These are phyloP conservation scores for Suillus fuscotomentosus DNA, from an alignment of 768 basidiomycete species.

Conservation along the genomic window DNA sequence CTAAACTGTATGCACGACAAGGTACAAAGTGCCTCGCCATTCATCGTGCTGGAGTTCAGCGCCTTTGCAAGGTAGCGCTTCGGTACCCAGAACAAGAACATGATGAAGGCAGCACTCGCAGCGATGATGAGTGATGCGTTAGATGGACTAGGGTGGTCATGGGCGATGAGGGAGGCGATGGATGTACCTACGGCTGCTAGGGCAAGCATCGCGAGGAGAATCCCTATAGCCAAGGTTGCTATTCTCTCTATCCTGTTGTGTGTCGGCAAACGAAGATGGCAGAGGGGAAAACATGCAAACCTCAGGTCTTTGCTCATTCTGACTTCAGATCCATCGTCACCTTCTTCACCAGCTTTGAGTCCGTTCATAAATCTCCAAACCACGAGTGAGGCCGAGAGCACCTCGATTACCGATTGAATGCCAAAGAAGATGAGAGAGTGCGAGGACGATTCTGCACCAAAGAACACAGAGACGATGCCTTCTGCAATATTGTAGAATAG, in stretches of 20 bases:
- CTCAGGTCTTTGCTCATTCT: conserved; percentile 5
- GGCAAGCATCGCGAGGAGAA: conserved; percentile 35
- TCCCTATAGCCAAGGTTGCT: conserved; percentile 35
- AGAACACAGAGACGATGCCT: conserved; percentile 42
- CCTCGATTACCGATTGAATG: conserved; percentile 47
- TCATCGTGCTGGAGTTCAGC: conserved; percentile 43
- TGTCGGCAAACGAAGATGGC: background rate
- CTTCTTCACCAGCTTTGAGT: conserved; percentile 33
- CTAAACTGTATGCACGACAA: conserved; percentile 45
- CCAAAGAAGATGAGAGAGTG: conserved; percentile 48
- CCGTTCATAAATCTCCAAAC: conserved; percentile 42
- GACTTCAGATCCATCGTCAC: conserved; percentile 15
- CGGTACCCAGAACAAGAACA: conserved; percentile 40
- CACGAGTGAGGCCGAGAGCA: conserved; percentile 42
- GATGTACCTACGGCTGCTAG: conserved; percentile 38
- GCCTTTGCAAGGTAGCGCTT: conserved; percentile 45
- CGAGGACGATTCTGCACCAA: conserved; percentile 44
- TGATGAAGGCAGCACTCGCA: conserved; percentile 37
- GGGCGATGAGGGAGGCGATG: conserved; percentile 32
- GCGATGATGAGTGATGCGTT: conserved; percentile 44
- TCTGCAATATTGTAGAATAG: conserved; percentile 41
- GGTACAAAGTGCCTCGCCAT: conserved; percentile 44
- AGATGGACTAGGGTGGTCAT: conserved; percentile 37
- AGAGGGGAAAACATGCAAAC: background rate
- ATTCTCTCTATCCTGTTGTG: conserved; percentile 35